Evolutionary conservation across 805 yeast species (phyloP), one percentile per base, ranked within the genome.

Genomic region (Candida tibetensis): DNA sequence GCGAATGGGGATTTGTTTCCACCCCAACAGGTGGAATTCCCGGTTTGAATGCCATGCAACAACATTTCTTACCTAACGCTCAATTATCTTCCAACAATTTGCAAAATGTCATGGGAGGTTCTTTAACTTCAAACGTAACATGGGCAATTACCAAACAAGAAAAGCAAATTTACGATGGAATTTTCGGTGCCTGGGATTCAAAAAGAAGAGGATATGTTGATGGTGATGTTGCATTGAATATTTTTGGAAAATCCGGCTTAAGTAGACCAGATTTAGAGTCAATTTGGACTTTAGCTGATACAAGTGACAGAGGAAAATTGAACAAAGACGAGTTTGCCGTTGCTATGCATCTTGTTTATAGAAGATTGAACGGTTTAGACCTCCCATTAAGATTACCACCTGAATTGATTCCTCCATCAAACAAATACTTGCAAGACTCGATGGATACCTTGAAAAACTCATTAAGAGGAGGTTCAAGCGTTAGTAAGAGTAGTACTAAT

Each of bases 301-400:
- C 82, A 12, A 81, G 82, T 39, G 85, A 89, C 58, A 74, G 83
- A 39, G 96, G 97, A 4, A 80, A 77, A 55, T 77, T 91, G 48
- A 85, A 86, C 58, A 81, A 79, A 52, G 96, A 91, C 58, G 95
- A 88, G 60, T 93, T 91, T 66, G 84, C 96, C 0, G 89, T 93
- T 25, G 97, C 98, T 22, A 93, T 91, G 98, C 97, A 95, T 71
- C 71, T 91, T 42, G 91, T 91, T 30, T 91, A 93, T 64, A 78
- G 96, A 59, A 77, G 91, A 45, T 68, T 91, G 56, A 90, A 89
- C 55, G 97, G 97, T 2, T 79, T 77, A 46, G 87, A 84, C n/a
- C 64, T 93, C 35, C 99, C 99, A 17, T 57, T 71, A 33, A 69
- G 80, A 38, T 72, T 91, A 37, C 98, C 98, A 2, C 88, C 95